Evolutionary conservation across 1,139 yeast species (phyloP), one percentile per base, ranked within the genome.

Genomic region (Nadsonia starkeyi-henricii): DNA sequence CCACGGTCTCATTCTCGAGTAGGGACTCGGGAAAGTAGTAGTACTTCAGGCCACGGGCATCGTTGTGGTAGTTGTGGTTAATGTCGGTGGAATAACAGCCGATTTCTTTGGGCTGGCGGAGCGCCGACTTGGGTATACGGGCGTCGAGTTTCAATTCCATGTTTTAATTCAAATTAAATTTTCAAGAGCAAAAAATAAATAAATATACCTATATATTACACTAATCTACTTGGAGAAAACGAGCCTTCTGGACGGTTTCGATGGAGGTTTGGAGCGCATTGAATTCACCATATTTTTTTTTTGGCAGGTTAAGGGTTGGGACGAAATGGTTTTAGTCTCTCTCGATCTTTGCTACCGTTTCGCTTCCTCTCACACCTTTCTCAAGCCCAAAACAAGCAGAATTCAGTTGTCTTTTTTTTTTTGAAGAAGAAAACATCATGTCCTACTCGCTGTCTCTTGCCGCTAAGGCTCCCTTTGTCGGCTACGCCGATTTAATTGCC

Each of bases 401-500:
- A n/a, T 17, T 17, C 28, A 5, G 28, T 23, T 23, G 12, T 13
- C 30, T 41, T 48, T 20, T 17, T 21, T 26, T 36, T 20, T 17
- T 33, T 12, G 42, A 36, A 18, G 47, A 30, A 39, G 18, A 20
- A 41, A 4, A 17, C 30, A 20, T 41, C 28, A 42, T 30, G 41
- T 42, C 33, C 21, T 17, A 17, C 43, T 7, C 15, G 5, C 15
- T 41, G 15, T 41, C 23, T n/a, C 67, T 89, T 57, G 95, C 95
- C 51, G 89, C 86, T 51, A 88, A 86, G 71, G 94, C 96, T 8
- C 84, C 84, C 42, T 72, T 75, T 47, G 79, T 83, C 51, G 93
- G 91, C 26, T 89, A 85, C 63, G 77, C 88, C n/a, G 78, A 80
- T 21, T 68, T 88, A 53, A 77, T 84, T 60, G 94, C 94, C 42